These are phyloP conservation scores for Tylopilus sp. DNA, from an alignment of 1,284 basidiomycete genomes.

Conservation along the genomic window DNA sequence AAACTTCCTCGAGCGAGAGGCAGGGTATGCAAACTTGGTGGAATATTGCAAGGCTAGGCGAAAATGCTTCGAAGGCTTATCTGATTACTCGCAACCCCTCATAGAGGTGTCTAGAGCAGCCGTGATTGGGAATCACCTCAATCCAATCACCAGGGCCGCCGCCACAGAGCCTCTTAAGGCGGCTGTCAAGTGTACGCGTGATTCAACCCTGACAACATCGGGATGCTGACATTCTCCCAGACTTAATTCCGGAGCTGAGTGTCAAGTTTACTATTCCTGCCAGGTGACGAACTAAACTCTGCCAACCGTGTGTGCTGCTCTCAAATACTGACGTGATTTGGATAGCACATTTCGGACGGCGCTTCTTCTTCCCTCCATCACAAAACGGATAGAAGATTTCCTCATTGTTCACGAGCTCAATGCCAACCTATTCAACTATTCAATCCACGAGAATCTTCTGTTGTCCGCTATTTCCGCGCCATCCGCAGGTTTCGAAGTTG, in stretches of 20 bases:
- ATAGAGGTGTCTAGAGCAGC: conserved; percentile 59
- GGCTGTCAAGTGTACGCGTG: conserved; percentile 49
- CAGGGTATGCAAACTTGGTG: conserved; percentile 50
- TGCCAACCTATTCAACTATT: conserved; percentile 57
- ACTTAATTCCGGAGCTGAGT: conserved; percentile 73
- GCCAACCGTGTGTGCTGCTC: conserved; percentile 16
- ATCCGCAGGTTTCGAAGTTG: conserved; percentile 56
- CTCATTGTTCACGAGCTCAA: conserved; percentile 74
- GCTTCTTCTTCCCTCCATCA: conserved; percentile 66
- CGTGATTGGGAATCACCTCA: conserved; percentile 51
- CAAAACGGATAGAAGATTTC: conserved; percentile 61
- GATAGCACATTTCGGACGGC: conserved; percentile 59
- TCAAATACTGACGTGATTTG: conserved; percentile 25
- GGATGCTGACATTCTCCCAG: conserved; percentile 39
- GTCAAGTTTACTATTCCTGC: conserved; percentile 67
- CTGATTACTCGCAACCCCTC: conserved; percentile 62
- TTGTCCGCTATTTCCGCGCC: conserved; percentile 64
- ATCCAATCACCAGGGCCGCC: conserved; percentile 39
- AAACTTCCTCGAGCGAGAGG: conserved; percentile 49
- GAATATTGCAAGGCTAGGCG: conserved; percentile 59
- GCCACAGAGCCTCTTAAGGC: conserved; percentile 35
- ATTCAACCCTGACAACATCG: conserved; percentile 17
- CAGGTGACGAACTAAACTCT: conserved; percentile 44
- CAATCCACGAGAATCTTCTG: conserved; percentile 55
- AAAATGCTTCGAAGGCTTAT: conserved; percentile 57